Evolutionary conservation across 352 stramenopile species (phyloP).

Genomic region (Phytophthora capsici): DNA sequence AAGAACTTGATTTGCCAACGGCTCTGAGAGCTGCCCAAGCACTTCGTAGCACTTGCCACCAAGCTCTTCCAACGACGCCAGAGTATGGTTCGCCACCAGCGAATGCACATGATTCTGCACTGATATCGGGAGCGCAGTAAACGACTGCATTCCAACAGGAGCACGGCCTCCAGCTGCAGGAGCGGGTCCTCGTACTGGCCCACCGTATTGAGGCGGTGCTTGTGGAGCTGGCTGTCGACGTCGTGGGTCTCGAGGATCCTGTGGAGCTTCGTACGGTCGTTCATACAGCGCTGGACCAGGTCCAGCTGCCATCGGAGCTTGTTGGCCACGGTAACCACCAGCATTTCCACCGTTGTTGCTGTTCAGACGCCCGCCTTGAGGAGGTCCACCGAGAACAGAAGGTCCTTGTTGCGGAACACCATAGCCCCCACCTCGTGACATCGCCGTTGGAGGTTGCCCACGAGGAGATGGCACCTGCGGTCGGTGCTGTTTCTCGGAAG

Average conservation of each 20-base stretch:
- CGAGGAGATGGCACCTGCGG: conserved; percentile 37
- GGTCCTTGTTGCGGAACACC: conserved; percentile 14
- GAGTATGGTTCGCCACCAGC: conserved; percentile 59
- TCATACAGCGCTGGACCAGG: conserved; percentile 39
- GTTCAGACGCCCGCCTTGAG: conserved; percentile 34
- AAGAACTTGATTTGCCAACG: conserved; percentile 77
- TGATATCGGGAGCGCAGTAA: conserved; percentile 53
- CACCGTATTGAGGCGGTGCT: conserved; percentile 21
- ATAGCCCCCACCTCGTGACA: conserved; percentile 21
- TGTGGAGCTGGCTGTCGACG: conserved; percentile 36
- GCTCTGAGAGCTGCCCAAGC: conserved; percentile 75
- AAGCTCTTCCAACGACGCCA: conserved; percentile 76
- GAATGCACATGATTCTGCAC: conserved; percentile 74
- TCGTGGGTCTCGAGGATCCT: conserved; percentile 29
- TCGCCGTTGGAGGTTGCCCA: conserved; percentile 12
- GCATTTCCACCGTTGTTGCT: conserved; percentile 21
- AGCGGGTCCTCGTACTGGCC: conserved; percentile 15
- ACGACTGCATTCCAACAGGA: conserved; percentile 39
- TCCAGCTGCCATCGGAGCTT: conserved; percentile 17
- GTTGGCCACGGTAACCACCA: conserved; percentile 29
- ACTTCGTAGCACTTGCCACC: conserved; percentile 86
- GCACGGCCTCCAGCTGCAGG: conserved; percentile 11
- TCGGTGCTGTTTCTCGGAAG: conserved; percentile 44
- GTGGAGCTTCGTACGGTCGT: conserved; percentile 36
- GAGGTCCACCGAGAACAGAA: conserved; percentile 43